phyloP scores from a whole-genome alignment of 768 basidiomycete genomes.

The Termitomyces sp. region DNA sequence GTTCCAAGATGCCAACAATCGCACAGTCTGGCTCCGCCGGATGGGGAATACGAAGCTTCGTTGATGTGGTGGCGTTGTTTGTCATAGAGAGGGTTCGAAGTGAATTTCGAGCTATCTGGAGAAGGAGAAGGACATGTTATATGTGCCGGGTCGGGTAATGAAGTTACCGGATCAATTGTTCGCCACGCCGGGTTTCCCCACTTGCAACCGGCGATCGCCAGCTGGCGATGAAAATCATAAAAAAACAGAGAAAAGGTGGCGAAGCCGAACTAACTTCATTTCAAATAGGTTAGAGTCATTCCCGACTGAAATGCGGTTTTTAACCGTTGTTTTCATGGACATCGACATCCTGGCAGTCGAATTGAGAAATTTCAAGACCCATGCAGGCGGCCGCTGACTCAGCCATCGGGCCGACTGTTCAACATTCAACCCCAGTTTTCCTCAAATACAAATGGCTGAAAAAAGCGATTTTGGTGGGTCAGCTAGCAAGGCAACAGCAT shows the following conservation, averaged over 20 bases:
- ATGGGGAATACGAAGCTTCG: slow-evolving; percentile 50
- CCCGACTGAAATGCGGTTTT: background rate
- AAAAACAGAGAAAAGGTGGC: background rate
- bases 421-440: too few relatives aligned
- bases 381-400: background rate
- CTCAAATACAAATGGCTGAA: too few relatives aligned
- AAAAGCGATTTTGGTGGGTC: too few relatives aligned
- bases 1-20: slow-evolving; percentile 60
- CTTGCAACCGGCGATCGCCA: background rate
- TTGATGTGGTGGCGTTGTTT: slow-evolving; percentile 32
- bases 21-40: slow-evolving; percentile 31
- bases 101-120: background rate
- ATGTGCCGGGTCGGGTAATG: background rate
- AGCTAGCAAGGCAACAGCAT: too few relatives aligned
- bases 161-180: background rate
- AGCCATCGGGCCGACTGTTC: too few relatives aligned
- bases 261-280: background rate
- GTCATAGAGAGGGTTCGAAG: slow-evolving; percentile 4
- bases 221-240: background rate
- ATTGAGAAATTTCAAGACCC: too few relatives aligned
- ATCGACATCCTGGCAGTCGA: background rate
- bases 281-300: too few relatives aligned
- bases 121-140: background rate
- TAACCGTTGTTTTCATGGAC: background rate
- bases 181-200: background rate